Evolutionary conservation across 176 grass and related monocot genomes (phyloP), one percentile per base, ranked within the genome.

Genomic region (Dactylis glomerata): DNA sequence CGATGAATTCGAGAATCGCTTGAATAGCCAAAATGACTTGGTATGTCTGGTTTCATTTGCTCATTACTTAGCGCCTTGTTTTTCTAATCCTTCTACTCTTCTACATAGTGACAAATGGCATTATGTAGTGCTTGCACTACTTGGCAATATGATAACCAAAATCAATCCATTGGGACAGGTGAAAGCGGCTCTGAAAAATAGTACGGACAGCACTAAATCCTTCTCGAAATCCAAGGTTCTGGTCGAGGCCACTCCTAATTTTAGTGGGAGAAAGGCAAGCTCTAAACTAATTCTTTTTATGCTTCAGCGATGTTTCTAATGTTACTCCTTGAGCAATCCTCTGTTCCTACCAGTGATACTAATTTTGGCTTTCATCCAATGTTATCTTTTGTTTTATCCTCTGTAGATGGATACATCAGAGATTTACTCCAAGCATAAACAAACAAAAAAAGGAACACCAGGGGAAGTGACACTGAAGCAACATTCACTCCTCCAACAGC

Each of bases 201-300:
- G 82, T 68, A 72, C 13, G 70, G 88, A 89, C 67, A 61, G 58
- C 75, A 89, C 83, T 20, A 99, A 93, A 91, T 96, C 93, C 57
- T 98, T 99, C 83, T 92, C 90, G 3, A 96, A 94, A 92, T 87
- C 88, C 70, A 99, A 94, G 78, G 88, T 94, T 85, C 88, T 87
- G 68, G 86, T 77, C 69, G 90, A 90, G 40, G n/a, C 75, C 40
- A 55, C 81, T 82, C 79, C 88, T 68, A 81, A 71, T 83, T 81
- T 71, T 83, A 88, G 30, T 88, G 90, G 86, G 50, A 91, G 81
- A 87, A 94, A 91, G 92, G 96, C 86, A 94, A 88, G 80, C 76
- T 76, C 47, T 51, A 62, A 30, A 69, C 59, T 79, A n/a, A 59
- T 75, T 15, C 37, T 84, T 26, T 78, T 74, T 87, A 87, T 83